These are phyloP conservation scores for Madurella fahalii DNA, from an alignment of 2,329 filamentous ascomycete genomes.

Conservation along the genomic window DNA sequence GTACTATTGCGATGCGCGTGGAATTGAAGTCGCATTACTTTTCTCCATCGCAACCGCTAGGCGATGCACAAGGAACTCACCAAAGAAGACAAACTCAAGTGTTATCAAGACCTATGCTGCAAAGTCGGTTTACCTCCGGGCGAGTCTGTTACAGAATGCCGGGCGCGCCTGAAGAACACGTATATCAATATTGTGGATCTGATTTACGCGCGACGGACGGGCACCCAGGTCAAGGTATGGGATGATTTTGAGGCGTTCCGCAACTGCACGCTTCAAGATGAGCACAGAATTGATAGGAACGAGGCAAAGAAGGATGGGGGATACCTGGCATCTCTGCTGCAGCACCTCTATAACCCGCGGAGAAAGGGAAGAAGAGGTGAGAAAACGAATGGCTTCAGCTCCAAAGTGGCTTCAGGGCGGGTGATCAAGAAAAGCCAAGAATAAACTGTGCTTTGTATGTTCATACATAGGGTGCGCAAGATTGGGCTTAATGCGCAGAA, in stretches of 20 bases:
- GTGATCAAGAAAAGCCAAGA: no score
- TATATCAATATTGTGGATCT: conserved; percentile 33
- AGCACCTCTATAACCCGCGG: no score
- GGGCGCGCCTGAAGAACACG: conserved; percentile 24
- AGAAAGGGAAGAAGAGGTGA: no score
- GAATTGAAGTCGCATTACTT: conserved; percentile 32
- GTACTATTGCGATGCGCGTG: conserved; percentile 31
- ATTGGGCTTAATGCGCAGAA: no score
- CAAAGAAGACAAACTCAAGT: conserved; percentile 17
- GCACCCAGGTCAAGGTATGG: conserved; percentile 27
- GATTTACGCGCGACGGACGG: conserved; percentile 29
- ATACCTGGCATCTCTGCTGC: conserved; percentile 21
- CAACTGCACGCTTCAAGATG: conserved; percentile 25
- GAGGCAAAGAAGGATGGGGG: conserved; percentile 27
- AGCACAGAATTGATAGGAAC: conserved; percentile 18
- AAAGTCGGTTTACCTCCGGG: conserved; percentile 26
- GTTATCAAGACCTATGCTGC: conserved; percentile 28
- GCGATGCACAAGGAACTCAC: conserved; percentile 5
- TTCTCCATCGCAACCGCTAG: conserved; percentile 20
- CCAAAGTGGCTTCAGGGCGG: no score
- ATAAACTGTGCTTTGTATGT: no score
- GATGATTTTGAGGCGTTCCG: conserved; percentile 26
- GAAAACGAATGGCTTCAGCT: no score
- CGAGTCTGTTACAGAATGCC: conserved; percentile 21
- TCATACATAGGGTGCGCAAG: no score